phyloP scores from a whole-genome alignment of 768 basidiomycete species.

The Pleurotus ostreatus region DNA sequence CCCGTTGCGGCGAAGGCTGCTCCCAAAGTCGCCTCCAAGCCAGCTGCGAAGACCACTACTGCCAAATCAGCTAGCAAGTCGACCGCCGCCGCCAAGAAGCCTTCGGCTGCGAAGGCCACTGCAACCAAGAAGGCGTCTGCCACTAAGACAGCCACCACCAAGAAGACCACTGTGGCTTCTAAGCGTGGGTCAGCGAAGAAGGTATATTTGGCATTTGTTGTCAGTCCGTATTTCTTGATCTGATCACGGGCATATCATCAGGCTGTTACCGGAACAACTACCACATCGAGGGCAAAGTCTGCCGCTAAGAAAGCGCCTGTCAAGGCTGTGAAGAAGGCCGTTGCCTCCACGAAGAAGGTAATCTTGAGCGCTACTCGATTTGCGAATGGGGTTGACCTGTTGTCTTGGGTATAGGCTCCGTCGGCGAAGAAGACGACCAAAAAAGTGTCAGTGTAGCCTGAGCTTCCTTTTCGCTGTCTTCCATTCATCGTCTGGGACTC shows the following conservation, averaged over 20 bases:
- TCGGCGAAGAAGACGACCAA: conserved; percentile 11
- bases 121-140: conserved; percentile 11
- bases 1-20: conserved; percentile 26
- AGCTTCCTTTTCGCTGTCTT: background rate
- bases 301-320: conserved; percentile 33
- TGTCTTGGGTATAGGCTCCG: background rate
- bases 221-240: conserved; percentile 1
- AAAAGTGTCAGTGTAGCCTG: background rate
- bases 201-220: conserved; percentile 27
- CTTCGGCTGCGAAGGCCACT: conserved; percentile 16
- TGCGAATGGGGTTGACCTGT: background rate
- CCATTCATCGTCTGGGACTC: background rate
- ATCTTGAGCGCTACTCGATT: background rate
- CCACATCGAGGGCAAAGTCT: conserved; percentile 36
- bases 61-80: conserved; percentile 13
- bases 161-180: conserved; percentile 28
- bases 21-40: conserved; percentile 26
- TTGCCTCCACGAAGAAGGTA: conserved; percentile 31
- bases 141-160: conserved; percentile 17
- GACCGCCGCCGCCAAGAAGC: conserved; percentile 8
- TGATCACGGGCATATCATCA: conserved; percentile 19
- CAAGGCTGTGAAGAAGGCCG: conserved; percentile 23
- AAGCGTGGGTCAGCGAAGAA: conserved; percentile 63
- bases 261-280: conserved; percentile 48
- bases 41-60: conserved; percentile 27